A percentile compares a stretch with the other conserved stretches of the same genome.
Evolutionary conservation across 1,284 basidiomycete genomes (phyloP).

Genomic region (Ganoderma multipileum): DNA sequence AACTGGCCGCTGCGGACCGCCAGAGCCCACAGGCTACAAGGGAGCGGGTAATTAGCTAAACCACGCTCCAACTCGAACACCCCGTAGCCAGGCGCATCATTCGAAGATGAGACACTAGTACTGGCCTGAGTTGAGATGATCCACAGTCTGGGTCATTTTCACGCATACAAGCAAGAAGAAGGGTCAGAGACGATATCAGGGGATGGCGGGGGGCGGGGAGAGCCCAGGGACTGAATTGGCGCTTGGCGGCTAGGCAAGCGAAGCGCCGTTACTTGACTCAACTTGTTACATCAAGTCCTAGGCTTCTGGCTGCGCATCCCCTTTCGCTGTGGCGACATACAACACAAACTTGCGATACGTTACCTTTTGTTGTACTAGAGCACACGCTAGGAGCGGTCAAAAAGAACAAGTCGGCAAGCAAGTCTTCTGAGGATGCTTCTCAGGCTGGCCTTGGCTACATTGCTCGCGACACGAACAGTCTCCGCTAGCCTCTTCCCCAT

Average conservation of each 20-base stretch:
- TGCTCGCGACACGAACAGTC: slow-evolving; percentile 14
- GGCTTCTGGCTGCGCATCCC: not conserved
- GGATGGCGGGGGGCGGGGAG: too few species aligned
- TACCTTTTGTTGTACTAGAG: not conserved
- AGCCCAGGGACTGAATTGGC: not conserved
- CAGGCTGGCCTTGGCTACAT: not conserved
- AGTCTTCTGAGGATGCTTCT: slow-evolving; percentile 1
- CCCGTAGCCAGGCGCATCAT: too few species aligned
- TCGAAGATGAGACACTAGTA: too few species aligned
- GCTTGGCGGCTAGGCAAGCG: not conserved
- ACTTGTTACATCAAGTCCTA: not conserved
- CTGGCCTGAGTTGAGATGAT: too few species aligned
- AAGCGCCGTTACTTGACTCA: not conserved
- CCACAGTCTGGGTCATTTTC: too few species aligned
- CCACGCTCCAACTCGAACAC: too few species aligned
- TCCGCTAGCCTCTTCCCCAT: slow-evolving; percentile 51
- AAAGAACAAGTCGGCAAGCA: not conserved
- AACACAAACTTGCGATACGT: not conserved
- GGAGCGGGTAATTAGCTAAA: too few species aligned
- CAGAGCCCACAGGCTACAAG: too few species aligned
- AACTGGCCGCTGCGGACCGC: not conserved
- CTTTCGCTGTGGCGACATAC: not conserved
- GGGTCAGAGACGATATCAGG: too few species aligned
- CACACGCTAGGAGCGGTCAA: not conserved
- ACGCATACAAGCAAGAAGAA: too few species aligned